Evolutionary conservation across 139 green algal species (phyloP).

Genomic region (Closterium sp.): DNA sequence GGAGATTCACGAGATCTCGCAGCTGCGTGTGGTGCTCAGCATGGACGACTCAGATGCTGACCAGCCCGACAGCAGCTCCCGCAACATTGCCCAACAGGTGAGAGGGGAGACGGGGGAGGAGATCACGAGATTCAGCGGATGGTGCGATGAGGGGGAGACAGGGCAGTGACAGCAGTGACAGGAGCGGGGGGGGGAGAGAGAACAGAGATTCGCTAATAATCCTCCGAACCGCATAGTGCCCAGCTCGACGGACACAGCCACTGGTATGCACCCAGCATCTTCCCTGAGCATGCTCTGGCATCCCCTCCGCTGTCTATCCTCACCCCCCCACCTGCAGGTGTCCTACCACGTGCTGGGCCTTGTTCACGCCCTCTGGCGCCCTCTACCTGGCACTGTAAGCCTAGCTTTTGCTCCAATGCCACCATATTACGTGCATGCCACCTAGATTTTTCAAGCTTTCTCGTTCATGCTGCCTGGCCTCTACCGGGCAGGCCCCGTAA

Average conservation of each 20-base stretch:
- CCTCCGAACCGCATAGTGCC: neutral
- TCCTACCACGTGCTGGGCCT: conserved; percentile 70
- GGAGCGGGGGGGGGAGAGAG: too few relatives aligned
- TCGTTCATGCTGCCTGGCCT: too few relatives aligned
- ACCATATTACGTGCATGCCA: too few relatives aligned
- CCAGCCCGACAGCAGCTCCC: neutral
- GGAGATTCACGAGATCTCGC: conserved; percentile 66
- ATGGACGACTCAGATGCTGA: neutral
- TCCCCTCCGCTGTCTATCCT: neutral
- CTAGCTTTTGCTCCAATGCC: neutral
- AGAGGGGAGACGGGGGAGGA: too few relatives aligned
- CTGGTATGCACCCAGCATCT: too few relatives aligned
- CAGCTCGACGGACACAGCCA: too few relatives aligned
- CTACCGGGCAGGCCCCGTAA: too few relatives aligned
- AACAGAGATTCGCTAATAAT: neutral
- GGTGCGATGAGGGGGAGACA: too few relatives aligned
- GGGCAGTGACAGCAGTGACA: too few relatives aligned
- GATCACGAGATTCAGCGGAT: too few relatives aligned
- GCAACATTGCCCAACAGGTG: neutral
- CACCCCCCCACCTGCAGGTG: conserved; percentile 40
- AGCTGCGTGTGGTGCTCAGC: conserved; percentile 55
- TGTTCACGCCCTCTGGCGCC: conserved; percentile 77
- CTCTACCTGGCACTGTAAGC: conserved; percentile 61
- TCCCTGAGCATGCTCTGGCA: too few relatives aligned
- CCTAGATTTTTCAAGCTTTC: neutral